Conservation (phyloP, 768 basidiomycete species). For the Agrocybe chaxingu region DNA sequence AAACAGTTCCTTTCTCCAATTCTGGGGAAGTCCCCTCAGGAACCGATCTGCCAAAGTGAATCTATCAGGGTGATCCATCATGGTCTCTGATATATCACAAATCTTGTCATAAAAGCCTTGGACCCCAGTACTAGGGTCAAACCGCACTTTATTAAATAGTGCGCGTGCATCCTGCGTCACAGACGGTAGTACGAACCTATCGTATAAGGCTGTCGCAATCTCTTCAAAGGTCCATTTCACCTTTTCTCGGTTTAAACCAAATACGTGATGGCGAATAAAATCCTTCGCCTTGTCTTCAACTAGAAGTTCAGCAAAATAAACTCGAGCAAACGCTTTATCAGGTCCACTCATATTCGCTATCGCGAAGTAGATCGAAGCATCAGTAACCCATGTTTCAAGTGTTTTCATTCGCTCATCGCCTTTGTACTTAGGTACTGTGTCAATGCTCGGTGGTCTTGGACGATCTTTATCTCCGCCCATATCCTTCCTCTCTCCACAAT, state of each 20-base stretch:
- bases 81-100: conserved; percentile 4
- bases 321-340: not conserved
- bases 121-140: not conserved
- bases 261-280: not conserved
- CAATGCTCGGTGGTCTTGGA: too few species aligned
- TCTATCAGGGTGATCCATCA: conserved; percentile 10
- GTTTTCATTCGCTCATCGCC: not conserved
- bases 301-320: not conserved
- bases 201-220: not conserved
- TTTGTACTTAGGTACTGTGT: not conserved
- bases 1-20: not conserved
- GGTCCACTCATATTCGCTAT: not conserved
- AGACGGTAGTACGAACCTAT: not conserved
- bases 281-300: conserved; percentile 1
- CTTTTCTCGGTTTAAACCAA: not conserved
- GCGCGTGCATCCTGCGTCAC: not conserved
- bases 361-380: not conserved
- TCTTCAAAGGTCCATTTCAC: conserved; percentile 2
- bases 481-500: not conserved
- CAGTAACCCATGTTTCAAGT: not conserved
- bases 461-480: too few species aligned
- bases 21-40: conserved; percentile 3
- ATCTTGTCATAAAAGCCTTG: conserved; percentile 10
- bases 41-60: conserved; percentile 10
- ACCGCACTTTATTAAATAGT: not conserved